These are phyloP conservation scores for Suillus alpinus DNA, from an alignment of 768 basidiomycete genomes.

Conservation along the genomic window DNA sequence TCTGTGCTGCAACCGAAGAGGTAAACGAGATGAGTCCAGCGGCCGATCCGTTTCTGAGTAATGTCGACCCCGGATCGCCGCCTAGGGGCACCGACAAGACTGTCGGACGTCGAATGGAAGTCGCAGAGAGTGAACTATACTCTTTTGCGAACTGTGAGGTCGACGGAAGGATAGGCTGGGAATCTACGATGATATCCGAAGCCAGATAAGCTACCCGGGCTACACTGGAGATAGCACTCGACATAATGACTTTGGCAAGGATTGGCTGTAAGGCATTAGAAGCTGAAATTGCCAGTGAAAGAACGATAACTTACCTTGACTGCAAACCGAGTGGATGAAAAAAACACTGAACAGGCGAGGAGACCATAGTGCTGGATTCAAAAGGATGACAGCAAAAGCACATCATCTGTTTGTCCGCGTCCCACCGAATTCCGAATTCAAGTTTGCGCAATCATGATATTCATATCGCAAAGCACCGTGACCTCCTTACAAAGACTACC, in stretches of 20 bases:
- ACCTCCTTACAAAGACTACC: conserved; percentile 6
- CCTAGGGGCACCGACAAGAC: conserved; percentile 54
- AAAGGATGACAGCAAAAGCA: conserved; percentile 19
- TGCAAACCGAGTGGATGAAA: neutral
- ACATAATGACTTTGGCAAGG: conserved; percentile 14
- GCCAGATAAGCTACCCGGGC: conserved; percentile 70
- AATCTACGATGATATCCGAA: conserved; percentile 65
- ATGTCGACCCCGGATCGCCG: conserved; percentile 60
- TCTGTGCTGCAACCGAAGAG: conserved; percentile 46
- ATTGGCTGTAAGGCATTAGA: neutral
- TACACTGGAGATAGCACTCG: conserved; percentile 38
- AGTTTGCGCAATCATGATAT: conserved; percentile 1
- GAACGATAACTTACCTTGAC: conserved; percentile 7
- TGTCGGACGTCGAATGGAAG: conserved; percentile 38
- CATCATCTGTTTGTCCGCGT: conserved; percentile 18
- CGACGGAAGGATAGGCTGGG: conserved; percentile 41
- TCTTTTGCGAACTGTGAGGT: conserved; percentile 37
- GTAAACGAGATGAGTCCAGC: conserved; percentile 60
- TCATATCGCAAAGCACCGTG: neutral
- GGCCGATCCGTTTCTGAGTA: conserved; percentile 44
- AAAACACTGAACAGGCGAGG: neutral
- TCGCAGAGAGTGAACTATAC: conserved; percentile 31
- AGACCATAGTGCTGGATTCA: neutral
- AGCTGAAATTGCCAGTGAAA: neutral
- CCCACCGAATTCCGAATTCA: conserved; percentile 19